These are phyloP conservation scores for Suillus subaureus DNA, from an alignment of 768 basidiomycete genomes.

Conservation along the genomic window DNA sequence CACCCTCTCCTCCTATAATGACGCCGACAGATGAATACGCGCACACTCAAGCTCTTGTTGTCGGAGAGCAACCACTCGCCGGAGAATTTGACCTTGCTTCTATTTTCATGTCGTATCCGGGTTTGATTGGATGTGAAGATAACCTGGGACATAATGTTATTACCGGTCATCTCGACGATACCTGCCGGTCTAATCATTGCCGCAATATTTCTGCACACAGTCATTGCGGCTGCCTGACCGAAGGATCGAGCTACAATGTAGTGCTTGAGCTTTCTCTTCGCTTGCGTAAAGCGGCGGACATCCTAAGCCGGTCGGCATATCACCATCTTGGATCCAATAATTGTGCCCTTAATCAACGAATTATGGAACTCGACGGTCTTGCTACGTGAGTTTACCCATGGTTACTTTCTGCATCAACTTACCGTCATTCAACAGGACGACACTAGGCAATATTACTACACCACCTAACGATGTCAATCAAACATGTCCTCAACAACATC, in stretches of 20 bases:
- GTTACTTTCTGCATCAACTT: conserved; percentile 10
- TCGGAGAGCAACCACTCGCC: conserved; percentile 26
- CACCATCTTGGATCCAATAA: conserved; percentile 32
- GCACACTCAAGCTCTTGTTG: conserved; percentile 32
- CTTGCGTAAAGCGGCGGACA: conserved; percentile 60
- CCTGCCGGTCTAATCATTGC: conserved; percentile 19
- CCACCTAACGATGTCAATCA: conserved; percentile 28
- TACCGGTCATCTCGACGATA: conserved; percentile 12
- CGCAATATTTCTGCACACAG: conserved; percentile 25
- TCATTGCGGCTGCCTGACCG: conserved; percentile 62
- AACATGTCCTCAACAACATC: conserved; percentile 15
- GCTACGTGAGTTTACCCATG: conserved; percentile 45
- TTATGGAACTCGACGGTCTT: conserved; percentile 52
- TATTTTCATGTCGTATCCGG: conserved; percentile 40
- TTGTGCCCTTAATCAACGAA: conserved; percentile 45
- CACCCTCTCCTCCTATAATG: conserved; percentile 36
- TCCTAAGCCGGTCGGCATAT: conserved; percentile 49
- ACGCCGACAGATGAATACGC: conserved; percentile 50
- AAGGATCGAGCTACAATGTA: conserved; percentile 54
- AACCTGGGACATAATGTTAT: conserved; percentile 9
- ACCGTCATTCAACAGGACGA: conserved; percentile 35
- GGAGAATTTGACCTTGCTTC: conserved; percentile 46
- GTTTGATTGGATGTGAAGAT: conserved; percentile 21
- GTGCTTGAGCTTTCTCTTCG: conserved; percentile 67
- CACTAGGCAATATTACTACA: conserved; percentile 39